Base-by-base conservation (phyloP, 345 rosid genomes). In the Bruguiera gymnorhiza region DNA sequence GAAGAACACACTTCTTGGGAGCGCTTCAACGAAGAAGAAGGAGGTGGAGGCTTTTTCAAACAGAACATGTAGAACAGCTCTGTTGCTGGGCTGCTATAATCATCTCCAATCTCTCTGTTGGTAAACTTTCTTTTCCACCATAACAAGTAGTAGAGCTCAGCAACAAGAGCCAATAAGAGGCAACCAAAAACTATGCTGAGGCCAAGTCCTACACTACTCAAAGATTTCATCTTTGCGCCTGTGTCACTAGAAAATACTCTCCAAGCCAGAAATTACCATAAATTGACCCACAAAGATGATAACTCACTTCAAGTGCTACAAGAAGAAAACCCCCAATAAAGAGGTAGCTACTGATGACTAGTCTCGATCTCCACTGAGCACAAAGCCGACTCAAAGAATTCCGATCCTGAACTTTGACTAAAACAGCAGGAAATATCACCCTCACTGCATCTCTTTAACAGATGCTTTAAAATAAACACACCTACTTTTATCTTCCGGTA, bases 121-220 rank as follows among this genome's bases (percentile, higher is more conserved):
- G 81, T 72, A 43, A 83, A 27, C 75, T 89, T 87, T 75, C 85
- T 89, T 81, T 95, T 95, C 84, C 96, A 88, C 90, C 99, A 95
- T 37, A 95, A 71, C 86, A 92, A 78, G 82, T 95, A 95, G 76
- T 88, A 95, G 20, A 92, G 85, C 82, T 92, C 99, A 32, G 83
- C 97, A 16, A 88, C 68, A 27, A 95, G 89, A 80, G 99, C 99
- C 53, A 95, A 23, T 23, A 95, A 70, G 8, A 95, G 82, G 66
- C 88, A 89, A 34, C 92, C 97, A 77, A 95, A 95, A 70, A 95
- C 88, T 73, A 90, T 87, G 78, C 91, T 92, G 77, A 95, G 75
- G 48, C 93, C 99, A 80, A 95, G 95, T 18, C 97, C 99, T 54
- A 91, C 90, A 80, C 91, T 80, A 48, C 99, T 91, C 78, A 94